Conservation (phyloP, 2,329 filamentous ascomycete species). For the Epichloe bromicola region DNA sequence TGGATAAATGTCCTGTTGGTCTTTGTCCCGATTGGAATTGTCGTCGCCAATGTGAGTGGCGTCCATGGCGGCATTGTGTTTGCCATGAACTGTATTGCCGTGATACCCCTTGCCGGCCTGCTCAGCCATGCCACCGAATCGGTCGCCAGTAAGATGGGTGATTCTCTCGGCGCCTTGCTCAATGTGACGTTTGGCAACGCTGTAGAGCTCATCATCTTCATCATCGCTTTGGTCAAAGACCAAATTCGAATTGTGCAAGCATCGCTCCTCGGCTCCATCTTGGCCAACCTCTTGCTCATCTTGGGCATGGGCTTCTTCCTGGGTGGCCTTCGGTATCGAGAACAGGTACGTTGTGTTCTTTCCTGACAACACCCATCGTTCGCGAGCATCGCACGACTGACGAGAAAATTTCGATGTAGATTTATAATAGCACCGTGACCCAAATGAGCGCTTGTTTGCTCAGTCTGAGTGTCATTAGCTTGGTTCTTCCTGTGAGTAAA, state of each 20-base stretch:
- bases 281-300: slow-evolving; percentile 79
- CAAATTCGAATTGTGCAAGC: slow-evolving; percentile 88
- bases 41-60: slow-evolving; percentile 39
- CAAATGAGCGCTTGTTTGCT: slow-evolving; percentile 93
- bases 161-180: slow-evolving; percentile 58
- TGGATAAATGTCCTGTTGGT: slow-evolving; percentile 67
- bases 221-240: slow-evolving; percentile 26
- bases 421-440: slow-evolving; percentile 91
- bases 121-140: slow-evolving; percentile 64
- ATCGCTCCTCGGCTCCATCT: slow-evolving; percentile 75
- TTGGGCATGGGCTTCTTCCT: slow-evolving; percentile 85
- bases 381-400: not conserved
- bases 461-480: slow-evolving; percentile 79
- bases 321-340: slow-evolving; percentile 73
- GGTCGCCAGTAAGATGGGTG: slow-evolving; percentile 58
- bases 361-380: not conserved
- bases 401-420: slow-evolving; percentile 26
- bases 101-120: slow-evolving; percentile 60
- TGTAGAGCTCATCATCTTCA: slow-evolving; percentile 66
- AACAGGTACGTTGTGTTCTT: slow-evolving; percentile 46
- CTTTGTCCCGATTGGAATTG: slow-evolving; percentile 69
- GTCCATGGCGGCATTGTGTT: slow-evolving; percentile 52
- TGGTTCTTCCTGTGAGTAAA: slow-evolving; percentile 60
- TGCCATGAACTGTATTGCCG: slow-evolving; percentile 61
- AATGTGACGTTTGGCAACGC: slow-evolving; percentile 72